Base-by-base conservation (phyloP, 345 rosid genomes). In the Psidium friedrichsthalianum region DNA sequence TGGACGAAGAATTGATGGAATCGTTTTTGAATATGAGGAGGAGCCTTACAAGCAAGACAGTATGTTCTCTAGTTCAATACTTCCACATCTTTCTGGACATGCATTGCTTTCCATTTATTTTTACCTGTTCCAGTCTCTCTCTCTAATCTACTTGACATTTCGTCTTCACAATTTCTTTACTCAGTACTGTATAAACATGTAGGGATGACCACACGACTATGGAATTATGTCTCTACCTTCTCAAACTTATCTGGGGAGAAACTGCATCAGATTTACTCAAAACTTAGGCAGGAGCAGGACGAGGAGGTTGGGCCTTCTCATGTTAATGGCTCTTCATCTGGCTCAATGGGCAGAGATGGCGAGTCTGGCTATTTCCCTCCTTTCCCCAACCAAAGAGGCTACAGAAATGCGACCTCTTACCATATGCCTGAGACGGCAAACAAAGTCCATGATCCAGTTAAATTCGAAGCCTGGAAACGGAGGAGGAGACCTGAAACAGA, bases 171-270 rank as follows among this genome's bases (percentile, higher is more conserved):
- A 0, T 36, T 9, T 82, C 49, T 81, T 29, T 36, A 58, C 14
- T 44, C 55, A 40, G 58, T 25, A 54, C 24, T 21, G 8, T 84
- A 12, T 53, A 44, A 59, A 47, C 18, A 21, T 86, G 47, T 94
- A 98, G 99, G 98, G 90, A 95, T 96, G 98, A 91, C 91, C 1
- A 92, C 87, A 88, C 91, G 99, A 85, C 86, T 98, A 86, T 98
- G 99, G 99, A 96, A 98, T 55, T 98, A 96, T 80, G 99, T 98
- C 32, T 98, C 99, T 32, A 94, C 95, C 6, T 98, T 92, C 90
- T 98, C 99, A 74, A 98, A 98, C 89, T 88, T 96, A 78, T 93
- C 99, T 14, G 99, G 99, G 84, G 98, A 93, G 89, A 91, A 90
- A 87, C 98, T 98, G 82, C 93, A 89, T 64, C 99, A 96, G 91